phyloP scores from a whole-genome alignment of 2,329 filamentous ascomycete genomes.

The Pestalotiopsis sp. region DNA sequence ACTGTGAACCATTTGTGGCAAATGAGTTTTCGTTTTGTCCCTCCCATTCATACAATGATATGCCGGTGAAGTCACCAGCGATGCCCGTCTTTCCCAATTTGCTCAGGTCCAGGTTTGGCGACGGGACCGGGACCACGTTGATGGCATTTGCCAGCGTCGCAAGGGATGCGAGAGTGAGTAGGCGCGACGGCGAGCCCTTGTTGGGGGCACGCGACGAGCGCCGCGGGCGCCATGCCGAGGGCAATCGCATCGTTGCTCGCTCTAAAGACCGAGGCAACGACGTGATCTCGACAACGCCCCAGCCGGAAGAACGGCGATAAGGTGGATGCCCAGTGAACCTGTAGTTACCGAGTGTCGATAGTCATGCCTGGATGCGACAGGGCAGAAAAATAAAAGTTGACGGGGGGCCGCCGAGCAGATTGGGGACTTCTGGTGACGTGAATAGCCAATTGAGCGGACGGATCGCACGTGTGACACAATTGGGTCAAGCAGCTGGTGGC shows the following conservation, averaged over 20 bases:
- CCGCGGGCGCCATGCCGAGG: slow-evolving; percentile 40
- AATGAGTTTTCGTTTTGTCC: slow-evolving; percentile 74
- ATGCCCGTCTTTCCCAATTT: slow-evolving; percentile 82
- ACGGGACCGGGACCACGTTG: slow-evolving; percentile 64
- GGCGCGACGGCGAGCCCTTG: slow-evolving; percentile 26
- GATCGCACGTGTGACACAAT: slow-evolving; percentile 1
- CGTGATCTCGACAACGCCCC: slow-evolving; percentile 22
- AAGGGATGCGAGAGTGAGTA: slow-evolving; percentile 45
- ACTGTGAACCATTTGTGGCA: slow-evolving; percentile 77
- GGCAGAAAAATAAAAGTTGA: not conserved
- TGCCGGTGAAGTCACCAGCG: slow-evolving; percentile 86
- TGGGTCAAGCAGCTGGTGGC: slow-evolving; percentile 3
- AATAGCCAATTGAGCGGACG: slow-evolving; percentile 11
- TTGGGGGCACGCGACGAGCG: slow-evolving; percentile 39
- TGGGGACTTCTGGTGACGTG: slow-evolving; percentile 2
- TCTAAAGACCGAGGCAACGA: slow-evolving; percentile 27
- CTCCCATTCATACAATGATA: slow-evolving; percentile 86
- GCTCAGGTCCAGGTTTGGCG: slow-evolving; percentile 76
- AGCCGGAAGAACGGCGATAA: slow-evolving; percentile 21
- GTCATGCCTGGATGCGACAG: slow-evolving; percentile 10
- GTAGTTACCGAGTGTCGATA: slow-evolving; percentile 7
- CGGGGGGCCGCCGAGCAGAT: not conserved
- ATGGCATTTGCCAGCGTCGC: slow-evolving; percentile 52
- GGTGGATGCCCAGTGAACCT: not conserved
- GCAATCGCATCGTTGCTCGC: slow-evolving; percentile 49